phyloP scores from a whole-genome alignment of 2,329 filamentous ascomycete genomes.

The Epichloe gansuensis region DNA sequence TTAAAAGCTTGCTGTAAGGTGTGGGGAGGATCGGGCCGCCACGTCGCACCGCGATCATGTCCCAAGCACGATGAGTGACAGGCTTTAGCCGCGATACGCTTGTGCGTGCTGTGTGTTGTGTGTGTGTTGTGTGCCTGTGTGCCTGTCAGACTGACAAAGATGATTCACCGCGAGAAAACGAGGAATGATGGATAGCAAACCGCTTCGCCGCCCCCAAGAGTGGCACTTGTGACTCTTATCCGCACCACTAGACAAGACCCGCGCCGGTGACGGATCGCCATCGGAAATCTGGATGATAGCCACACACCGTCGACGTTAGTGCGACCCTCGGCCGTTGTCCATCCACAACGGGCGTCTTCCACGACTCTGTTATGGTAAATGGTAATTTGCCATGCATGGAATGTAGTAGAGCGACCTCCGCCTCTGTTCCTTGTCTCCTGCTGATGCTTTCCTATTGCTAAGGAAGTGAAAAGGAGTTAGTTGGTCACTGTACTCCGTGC shows the following conservation, averaged over 20 bases:
- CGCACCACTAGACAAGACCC: background rate
- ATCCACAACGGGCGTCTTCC: background rate
- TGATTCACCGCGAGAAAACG: background rate
- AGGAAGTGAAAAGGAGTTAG: too few species aligned
- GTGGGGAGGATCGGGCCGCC: constrained; percentile 6
- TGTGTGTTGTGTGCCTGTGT: background rate
- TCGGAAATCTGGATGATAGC: background rate
- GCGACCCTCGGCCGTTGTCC: background rate
- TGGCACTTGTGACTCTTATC: background rate
- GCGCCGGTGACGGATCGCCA: too few species aligned
- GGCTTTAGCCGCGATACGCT: constrained; percentile 5
- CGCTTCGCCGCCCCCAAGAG: background rate
- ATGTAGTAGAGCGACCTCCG: too few species aligned
- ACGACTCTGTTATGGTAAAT: background rate
- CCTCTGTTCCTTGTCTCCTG: too few species aligned
- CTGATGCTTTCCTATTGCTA: too few species aligned
- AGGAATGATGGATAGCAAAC: background rate
- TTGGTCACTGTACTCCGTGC: too few species aligned
- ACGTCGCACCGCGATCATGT: constrained; percentile 5
- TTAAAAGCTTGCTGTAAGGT: background rate
- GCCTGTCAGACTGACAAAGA: background rate
- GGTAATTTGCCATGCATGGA: too few species aligned
- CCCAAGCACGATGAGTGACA: constrained; percentile 1
- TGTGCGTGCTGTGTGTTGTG: background rate
- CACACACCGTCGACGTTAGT: background rate